Conservation (phyloP, 805 yeast genomes). For the Myxozyma kluyveri region DNA sequence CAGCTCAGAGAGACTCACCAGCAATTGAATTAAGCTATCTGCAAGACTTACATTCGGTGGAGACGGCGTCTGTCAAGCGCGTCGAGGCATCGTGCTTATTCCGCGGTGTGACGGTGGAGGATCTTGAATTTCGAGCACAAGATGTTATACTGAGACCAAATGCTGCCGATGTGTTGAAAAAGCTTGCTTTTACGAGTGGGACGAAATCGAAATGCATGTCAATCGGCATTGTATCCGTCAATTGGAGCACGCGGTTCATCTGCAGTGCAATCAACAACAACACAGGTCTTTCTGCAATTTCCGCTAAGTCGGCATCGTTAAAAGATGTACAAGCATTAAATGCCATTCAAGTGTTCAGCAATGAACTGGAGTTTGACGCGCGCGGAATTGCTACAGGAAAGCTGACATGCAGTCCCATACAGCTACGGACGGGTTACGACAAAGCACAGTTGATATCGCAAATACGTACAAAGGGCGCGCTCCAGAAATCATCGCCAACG, state of each 20-base stretch:
- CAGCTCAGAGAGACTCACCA: constrained; percentile 2
- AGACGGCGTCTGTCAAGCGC: constrained; percentile 24
- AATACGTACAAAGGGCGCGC: background rate
- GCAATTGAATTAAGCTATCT: constrained; percentile 12
- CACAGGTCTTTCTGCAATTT: background rate
- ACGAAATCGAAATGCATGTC: background rate
- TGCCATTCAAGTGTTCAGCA: constrained; percentile 5
- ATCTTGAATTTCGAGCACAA: constrained; percentile 14
- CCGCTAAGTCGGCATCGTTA: background rate
- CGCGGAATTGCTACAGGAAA: constrained; percentile 14
- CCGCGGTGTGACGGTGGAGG: constrained; percentile 11
- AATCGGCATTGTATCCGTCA: constrained; percentile 23
- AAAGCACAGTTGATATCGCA: constrained; percentile 18
- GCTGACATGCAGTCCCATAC: background rate
- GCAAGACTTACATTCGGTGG: constrained; percentile 14
- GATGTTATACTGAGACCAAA: constrained; percentile 13
- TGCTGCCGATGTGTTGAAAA: constrained; percentile 6
- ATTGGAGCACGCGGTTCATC: constrained; percentile 29
- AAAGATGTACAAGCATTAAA: background rate
- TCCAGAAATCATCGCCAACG: background rate
- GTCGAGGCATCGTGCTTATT: constrained; percentile 25
- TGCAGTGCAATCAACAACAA: constrained; percentile 2
- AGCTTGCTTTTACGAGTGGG: background rate
- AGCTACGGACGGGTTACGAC: constrained; percentile 20
- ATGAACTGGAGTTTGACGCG: constrained; percentile 15